Evolutionary conservation across 2,329 filamentous ascomycete species (phyloP).

Genomic region (Fusarium gaditjirri): DNA sequence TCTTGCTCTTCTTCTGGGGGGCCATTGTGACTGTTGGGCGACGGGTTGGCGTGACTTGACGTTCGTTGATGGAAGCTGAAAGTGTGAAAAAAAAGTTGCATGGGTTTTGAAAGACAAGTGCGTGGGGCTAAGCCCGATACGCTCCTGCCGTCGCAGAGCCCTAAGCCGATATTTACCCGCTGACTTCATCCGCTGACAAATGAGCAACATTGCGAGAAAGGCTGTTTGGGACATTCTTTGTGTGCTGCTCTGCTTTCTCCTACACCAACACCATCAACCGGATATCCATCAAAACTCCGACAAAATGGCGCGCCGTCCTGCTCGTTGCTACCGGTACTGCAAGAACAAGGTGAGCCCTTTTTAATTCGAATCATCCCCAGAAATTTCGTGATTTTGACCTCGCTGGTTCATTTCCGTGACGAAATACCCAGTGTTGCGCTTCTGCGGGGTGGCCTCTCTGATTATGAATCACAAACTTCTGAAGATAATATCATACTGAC

Average conservation of each 20-base stretch:
- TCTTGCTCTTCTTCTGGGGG: conserved; percentile 82
- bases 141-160: neutral
- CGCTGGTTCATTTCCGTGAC: conserved; percentile 13
- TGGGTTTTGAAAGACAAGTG: neutral
- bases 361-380: conserved; percentile 16
- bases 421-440: conserved; percentile 14
- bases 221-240: neutral
- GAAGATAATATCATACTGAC: conserved; percentile 29
- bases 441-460: neutral
- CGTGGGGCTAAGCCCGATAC: neutral
- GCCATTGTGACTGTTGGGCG: conserved; percentile 68
- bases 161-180: neutral
- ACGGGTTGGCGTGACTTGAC: conserved; percentile 46
- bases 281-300: conserved; percentile 66
- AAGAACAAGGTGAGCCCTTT: conserved; percentile 94
- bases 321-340: conserved; percentile 99
- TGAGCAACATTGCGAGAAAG: neutral
- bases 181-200: neutral
- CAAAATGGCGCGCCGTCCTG: conserved; percentile 99
- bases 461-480: conserved; percentile 5
- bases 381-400: conserved; percentile 20
- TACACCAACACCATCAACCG: conserved; percentile 50
- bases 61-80: conserved; percentile 45
- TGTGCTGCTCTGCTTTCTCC: conserved; percentile 36
- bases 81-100: conserved; percentile 34